Conservation (phyloP, 2,329 filamentous ascomycete genomes). For the Epichloe uncinata region DNA sequence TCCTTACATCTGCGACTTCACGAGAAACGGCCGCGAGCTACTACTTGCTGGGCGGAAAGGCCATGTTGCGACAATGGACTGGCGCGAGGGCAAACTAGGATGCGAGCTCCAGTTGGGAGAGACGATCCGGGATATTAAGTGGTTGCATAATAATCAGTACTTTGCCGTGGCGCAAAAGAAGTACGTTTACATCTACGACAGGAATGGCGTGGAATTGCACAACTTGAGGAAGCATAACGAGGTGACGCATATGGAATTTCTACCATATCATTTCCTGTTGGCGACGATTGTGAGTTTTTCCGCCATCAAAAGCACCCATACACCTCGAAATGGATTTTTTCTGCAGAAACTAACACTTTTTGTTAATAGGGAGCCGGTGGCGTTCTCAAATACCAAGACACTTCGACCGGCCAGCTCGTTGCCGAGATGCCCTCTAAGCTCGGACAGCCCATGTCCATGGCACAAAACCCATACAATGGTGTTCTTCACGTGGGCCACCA, state of each 20-base stretch:
- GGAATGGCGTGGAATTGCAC: constrained; percentile 81
- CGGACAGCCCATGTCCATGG: constrained; percentile 69
- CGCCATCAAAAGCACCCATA: not conserved
- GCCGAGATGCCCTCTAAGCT: constrained; percentile 74
- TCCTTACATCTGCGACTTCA: constrained; percentile 82
- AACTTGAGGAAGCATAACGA: constrained; percentile 83
- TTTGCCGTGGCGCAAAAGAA: constrained; percentile 96
- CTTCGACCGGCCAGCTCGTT: constrained; percentile 81
- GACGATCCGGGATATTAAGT: constrained; percentile 78
- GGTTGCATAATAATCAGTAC: constrained; percentile 88
- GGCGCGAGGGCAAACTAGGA: constrained; percentile 79
- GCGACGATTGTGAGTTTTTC: constrained; percentile 57
- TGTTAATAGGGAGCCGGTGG: constrained; percentile 54
- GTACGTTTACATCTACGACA: constrained; percentile 92
- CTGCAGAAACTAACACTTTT: not conserved
- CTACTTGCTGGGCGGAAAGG: constrained; percentile 82
- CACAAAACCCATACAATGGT: constrained; percentile 85
- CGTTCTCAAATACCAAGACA: constrained; percentile 86
- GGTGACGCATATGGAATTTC: constrained; percentile 84
- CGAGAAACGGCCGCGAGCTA: constrained; percentile 74
- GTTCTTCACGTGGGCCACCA: constrained; percentile 88
- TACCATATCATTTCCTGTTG: constrained; percentile 91
- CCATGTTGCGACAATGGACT: constrained; percentile 93
- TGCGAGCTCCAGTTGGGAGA: constrained; percentile 87
- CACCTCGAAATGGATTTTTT: not conserved